Evolutionary conservation across 371 early-diverging fungal genomes (phyloP), one percentile per base, ranked within the genome.

Genomic region (Batrachochytrium dendrobatidis): DNA sequence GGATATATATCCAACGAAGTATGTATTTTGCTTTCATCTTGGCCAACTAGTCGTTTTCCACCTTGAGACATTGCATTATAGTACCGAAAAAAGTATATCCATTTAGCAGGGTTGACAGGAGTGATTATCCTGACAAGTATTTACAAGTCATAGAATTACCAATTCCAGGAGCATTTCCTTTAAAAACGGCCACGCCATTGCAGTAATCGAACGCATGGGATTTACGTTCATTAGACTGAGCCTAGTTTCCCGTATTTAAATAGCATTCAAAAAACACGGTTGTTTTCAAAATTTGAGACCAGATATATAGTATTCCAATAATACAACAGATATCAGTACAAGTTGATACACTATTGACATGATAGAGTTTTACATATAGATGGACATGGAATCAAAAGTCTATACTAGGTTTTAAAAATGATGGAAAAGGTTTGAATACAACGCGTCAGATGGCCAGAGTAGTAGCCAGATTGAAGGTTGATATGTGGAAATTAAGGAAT

Each of bases 141-240:
- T 25, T 28, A 18, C 20, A 15, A n/a, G n/a, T n/a, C n/a, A n/a
- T n/a, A n/a, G n/a, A n/a, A 59, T 18, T 60, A 74, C 80, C 80
- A 31, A 80, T 80, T 12, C 81, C 81, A 1, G 73, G 72, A 1
- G 66, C 67, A 43, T 75, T 74, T 17, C 48, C 65, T 49, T 67
- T 61, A 63, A 70, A 71, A 1, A 81, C 72, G 18, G 77, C 58
- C 0, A 76, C 77, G 1, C 69, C 71, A 53, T 79, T 77, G 63
- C 65, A 62, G 66, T 75, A 78, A 51, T 81, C 82, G 48, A 79
- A 78, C 6, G 74, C 73, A 59, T 81, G 82, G n/a, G 78, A 76
- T 63, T 81, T 81, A 44, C 79, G 70, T 50, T 76, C 64, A 55
- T 74, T 69, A 22, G 67, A 67, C 15, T 63, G 64, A 12, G 34